Evolutionary conservation across 306 rosid species (phyloP).

Genomic region (Vachellia collinsii): DNA sequence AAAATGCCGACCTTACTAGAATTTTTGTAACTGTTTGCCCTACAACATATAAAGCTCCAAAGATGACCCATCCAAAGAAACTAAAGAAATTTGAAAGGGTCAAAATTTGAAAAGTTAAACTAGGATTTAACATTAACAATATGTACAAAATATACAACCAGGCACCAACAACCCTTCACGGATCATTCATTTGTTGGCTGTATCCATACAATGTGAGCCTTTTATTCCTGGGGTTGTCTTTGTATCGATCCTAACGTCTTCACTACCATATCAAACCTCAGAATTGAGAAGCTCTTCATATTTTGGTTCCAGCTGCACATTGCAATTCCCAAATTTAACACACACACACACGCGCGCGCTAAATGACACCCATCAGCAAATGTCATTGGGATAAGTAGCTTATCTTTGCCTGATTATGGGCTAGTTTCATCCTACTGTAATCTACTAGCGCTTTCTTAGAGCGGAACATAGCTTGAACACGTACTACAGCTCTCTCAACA

Average conservation of each 20-base stretch:
- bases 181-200: conserved; percentile 18
- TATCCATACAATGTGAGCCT: conserved; percentile 19
- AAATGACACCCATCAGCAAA: conserved; percentile 17
- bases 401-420: conserved; percentile 73
- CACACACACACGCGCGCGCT: not conserved
- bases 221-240: conserved; percentile 3
- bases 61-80: conserved; percentile 37
- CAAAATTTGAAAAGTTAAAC: conserved; percentile 26
- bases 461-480: conserved; percentile 92
- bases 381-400: conserved; percentile 15
- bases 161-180: conserved; percentile 22
- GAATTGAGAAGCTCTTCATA: conserved; percentile 59
- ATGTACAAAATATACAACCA: conserved; percentile 50
- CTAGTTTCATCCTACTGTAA: conserved; percentile 84
- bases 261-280: conserved; percentile 51
- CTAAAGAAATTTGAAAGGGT: conserved; percentile 40
- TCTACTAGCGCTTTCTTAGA: conserved; percentile 91
- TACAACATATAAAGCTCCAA: conserved; percentile 12
- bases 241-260: conserved; percentile 33
- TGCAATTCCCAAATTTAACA: conserved; percentile 31
- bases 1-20: not conserved
- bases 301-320: conserved; percentile 81
- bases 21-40: conserved; percentile 3
- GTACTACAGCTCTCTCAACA: conserved; percentile 69
- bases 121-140: conserved; percentile 65